phyloP scores from a whole-genome alignment of 1,139 yeast genomes.

The Wickerhamomyces sp. region DNA sequence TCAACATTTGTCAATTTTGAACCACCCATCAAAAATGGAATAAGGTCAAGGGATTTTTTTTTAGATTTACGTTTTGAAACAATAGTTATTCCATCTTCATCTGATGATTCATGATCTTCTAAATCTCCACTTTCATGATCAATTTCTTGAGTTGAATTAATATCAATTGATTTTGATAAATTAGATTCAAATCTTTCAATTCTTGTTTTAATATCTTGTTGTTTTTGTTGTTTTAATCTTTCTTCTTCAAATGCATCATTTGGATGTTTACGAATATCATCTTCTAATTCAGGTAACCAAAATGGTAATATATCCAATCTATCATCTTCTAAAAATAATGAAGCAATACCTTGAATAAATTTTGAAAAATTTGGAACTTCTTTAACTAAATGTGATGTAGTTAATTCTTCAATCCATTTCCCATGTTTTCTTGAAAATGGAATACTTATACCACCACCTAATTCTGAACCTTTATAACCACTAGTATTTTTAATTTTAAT shows the following conservation, averaged over 20 bases:
- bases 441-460: conserved; percentile 23
- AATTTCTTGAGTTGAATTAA: conserved; percentile 4
- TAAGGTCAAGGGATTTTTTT: conserved; percentile 23
- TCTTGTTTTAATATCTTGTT: conserved; percentile 39
- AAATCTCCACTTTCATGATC: conserved; percentile 29
- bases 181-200: conserved; percentile 28
- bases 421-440: conserved; percentile 43
- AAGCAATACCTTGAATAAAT: conserved; percentile 91
- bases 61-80: conserved; percentile 6
- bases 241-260: conserved; percentile 65
- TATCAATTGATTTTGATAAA: neutral
- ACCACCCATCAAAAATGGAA: conserved; percentile 26
- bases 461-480: conserved; percentile 21
- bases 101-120: conserved; percentile 41
- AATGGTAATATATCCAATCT: conserved; percentile 85
- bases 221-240: conserved; percentile 36
- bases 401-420: conserved; percentile 85
- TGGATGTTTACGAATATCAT: conserved; percentile 72
- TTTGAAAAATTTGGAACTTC: conserved; percentile 97
- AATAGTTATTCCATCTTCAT: conserved; percentile 24
- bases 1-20: conserved; percentile 52
- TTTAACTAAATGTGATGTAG: conserved; percentile 88
- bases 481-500: conserved; percentile 57
- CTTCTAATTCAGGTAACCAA: conserved; percentile 91
- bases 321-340: conserved; percentile 84